Evolutionary conservation across 176 grass and related monocot species (phyloP).

Genomic region (Triticum urartu): DNA sequence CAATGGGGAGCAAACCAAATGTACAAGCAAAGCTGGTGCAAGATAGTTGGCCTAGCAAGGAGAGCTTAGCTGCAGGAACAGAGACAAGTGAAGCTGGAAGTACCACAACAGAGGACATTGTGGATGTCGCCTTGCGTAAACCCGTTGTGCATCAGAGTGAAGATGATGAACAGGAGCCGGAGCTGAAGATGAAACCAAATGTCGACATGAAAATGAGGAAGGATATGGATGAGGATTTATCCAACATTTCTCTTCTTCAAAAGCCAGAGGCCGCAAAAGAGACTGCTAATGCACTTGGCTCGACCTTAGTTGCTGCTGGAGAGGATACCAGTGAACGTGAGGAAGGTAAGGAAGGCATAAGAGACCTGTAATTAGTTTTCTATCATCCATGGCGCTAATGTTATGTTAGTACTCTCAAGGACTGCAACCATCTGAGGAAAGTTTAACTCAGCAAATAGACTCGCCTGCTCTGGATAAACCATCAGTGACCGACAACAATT

Average conservation of each 20-base stretch:
- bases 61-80: conserved; percentile 39
- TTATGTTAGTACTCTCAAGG: conserved; percentile 60
- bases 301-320: neutral
- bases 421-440: conserved; percentile 48
- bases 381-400: conserved; percentile 42
- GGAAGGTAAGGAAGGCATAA: conserved; percentile 41
- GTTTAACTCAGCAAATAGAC: conserved; percentile 28
- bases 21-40: conserved; percentile 9
- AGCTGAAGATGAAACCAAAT: conserved; percentile 62
- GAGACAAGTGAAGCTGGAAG: conserved; percentile 17
- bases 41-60: conserved; percentile 53
- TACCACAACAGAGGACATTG: conserved; percentile 11
- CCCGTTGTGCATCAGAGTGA: conserved; percentile 56
- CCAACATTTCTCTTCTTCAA: conserved; percentile 76
- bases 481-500: conserved; percentile 17
- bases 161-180: conserved; percentile 56
- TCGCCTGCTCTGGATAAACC: conserved; percentile 26
- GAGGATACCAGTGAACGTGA: conserved; percentile 22
- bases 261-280: conserved; percentile 56
- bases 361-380: neutral
- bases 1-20: conserved; percentile 45
- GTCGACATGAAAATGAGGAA: conserved; percentile 72
- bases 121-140: conserved; percentile 68
- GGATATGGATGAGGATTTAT: conserved; percentile 51
- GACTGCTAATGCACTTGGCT: conserved; percentile 12